Base-by-base conservation (phyloP, 768 basidiomycete genomes). In the Amanita jacksonii region DNA sequence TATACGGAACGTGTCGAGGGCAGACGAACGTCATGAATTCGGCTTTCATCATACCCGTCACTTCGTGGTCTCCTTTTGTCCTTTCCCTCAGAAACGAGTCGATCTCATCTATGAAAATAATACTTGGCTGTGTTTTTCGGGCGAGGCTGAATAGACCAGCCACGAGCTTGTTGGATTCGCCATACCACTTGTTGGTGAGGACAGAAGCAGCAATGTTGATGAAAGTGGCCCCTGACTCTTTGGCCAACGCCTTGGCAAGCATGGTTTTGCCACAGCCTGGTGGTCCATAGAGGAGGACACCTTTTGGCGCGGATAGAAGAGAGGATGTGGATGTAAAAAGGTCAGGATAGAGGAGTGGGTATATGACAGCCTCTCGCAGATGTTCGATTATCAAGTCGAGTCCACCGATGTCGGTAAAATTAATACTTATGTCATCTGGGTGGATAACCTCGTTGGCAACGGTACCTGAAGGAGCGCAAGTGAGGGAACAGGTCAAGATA, bases 191-290 rank as follows among this genome's bases (percentile, higher is more conserved):
- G 52, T 71, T 71, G 27, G 69, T 69, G 2, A 71, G 62, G 2
- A 69, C 68, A 0, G 66, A 68, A 7, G 69, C 69, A 10, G 69
- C 66, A 39, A 71, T 71, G 56, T 71, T 71, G 61, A 97, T 94
- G 58, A 99, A 99, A 0, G 92, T 94, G 5, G 96, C 96, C 13
- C 90, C 88, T 2, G 86, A 90, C 67, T 99, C 93, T 59, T 94
- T 96, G 9, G 96, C 96, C 6, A 99, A 74, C 1, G 94, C 94
- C 59, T 94, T 94, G 1, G 96, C 96, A n/a, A 99, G 74, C 91
- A 99, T 93, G 1, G 96, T 98, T 69, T 99, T 99, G 19, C 96
- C 96, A 52, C 96, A 99, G 5, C 96, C 94, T 1, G 96, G 96
- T 32, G 93, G 96, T 0, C 96, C 96, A 54, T 88, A 94, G 15